Evolutionary conservation across 2,329 filamentous ascomycete genomes (phyloP), one percentile per base, ranked within the genome.

Genomic region (Trichoderma sp.): DNA sequence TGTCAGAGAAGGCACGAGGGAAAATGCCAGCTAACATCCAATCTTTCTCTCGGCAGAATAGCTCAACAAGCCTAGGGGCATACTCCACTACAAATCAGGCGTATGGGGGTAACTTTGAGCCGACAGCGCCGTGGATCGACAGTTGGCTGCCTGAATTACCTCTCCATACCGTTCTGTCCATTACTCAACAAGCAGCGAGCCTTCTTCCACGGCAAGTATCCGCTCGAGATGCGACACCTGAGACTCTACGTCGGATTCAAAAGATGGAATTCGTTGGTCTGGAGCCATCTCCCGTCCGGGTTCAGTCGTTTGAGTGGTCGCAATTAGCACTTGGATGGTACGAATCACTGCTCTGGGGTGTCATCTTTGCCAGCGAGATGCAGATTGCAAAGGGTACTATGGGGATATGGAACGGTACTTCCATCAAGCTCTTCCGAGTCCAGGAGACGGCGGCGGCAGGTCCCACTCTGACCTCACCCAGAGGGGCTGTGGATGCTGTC

Each of bases 1-100:
- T 98, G 92, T 97, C 95, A 24, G 96, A 98, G 79, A 99, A 98
- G 79, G 96, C 96, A 18, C 86, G 96, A 60, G 96, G 96, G 8
- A 99, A 99, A 80, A 93, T 97, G 89, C 96, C 95, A 32, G 93
- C 92, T 14, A 91, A 92, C 1, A 85, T 90, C 60, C 86, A 88
- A n/a, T 87, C 87, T 2, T 97, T 97, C 77, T 97, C 94, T 0
- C 86, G 95, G 21, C 94, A 97, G 76, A 97, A 96, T 76, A 96
- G 94, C 78, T 92, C 90, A 32, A 92, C 92, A 1, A 97, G 93
- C 75, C 84, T 97, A 43, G 87, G 85, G 69, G 89, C 89, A 73
- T 84, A 90, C 75, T 87, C 89, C 14, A 83, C 86, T 51, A 81
- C 87, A 28, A 84, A 86, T 21, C 83, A 86, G 68, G 85, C 87